Evolutionary conservation across 768 basidiomycete genomes (phyloP).

Genomic region (Suillus sp.): DNA sequence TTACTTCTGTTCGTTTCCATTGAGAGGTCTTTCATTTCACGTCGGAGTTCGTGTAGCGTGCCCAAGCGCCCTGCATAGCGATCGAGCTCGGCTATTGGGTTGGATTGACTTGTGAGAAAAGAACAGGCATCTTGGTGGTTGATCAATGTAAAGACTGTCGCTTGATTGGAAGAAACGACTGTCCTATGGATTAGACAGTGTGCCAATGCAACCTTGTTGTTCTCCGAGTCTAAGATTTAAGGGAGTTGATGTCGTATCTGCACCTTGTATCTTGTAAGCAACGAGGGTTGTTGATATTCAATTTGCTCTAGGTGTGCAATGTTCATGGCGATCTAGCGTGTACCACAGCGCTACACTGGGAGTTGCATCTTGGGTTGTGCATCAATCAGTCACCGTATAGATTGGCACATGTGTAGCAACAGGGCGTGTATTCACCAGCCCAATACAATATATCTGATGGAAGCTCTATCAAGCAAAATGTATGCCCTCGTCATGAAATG

Average conservation of each 20-base stretch:
- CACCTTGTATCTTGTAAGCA: background rate
- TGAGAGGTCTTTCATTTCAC: too few species aligned
- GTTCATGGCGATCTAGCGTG: background rate
- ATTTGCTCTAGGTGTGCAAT: background rate
- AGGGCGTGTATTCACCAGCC: background rate
- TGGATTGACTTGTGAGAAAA: too few species aligned
- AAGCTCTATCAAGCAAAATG: background rate
- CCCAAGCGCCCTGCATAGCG: background rate
- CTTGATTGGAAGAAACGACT: background rate
- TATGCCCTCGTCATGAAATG: conserved; percentile 1
- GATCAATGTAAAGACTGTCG: background rate
- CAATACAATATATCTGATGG: background rate
- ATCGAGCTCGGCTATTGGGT: background rate
- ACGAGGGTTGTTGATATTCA: too few species aligned
- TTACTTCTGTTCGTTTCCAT: background rate
- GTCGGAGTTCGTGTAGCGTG: background rate
- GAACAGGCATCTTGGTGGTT: background rate
- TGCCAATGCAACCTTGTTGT: conserved; percentile 69
- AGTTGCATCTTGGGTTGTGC: background rate
- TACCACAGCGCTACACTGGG: background rate
- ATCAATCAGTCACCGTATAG: background rate
- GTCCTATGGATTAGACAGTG: background rate
- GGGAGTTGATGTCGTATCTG: conserved; percentile 77
- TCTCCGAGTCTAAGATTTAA: conserved; percentile 78
- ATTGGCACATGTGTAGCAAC: background rate